These are phyloP conservation scores for Carex parvula DNA, from an alignment of 176 grass and related monocot species.

Conservation along the genomic window DNA sequence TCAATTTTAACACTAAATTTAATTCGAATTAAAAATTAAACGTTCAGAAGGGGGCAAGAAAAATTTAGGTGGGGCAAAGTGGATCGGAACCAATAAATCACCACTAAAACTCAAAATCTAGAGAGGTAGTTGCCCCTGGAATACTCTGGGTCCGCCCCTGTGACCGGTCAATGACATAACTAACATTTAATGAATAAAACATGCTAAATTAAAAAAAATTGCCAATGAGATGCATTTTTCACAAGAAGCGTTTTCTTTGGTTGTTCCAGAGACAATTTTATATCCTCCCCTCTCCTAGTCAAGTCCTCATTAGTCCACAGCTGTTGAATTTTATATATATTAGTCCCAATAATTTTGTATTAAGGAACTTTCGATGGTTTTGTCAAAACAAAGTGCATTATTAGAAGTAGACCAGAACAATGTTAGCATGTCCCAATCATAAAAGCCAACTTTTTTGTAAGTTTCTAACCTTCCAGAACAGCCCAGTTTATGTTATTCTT, in stretches of 20 bases:
- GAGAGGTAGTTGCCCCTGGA: too few relatives aligned
- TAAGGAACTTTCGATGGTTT: neutral
- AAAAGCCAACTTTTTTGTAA: neutral
- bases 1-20: too few relatives aligned
- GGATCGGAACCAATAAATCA: too few relatives aligned
- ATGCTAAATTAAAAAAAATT: neutral
- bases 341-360: neutral
- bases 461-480: slow-evolving; percentile 19
- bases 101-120: too few relatives aligned
- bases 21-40: too few relatives aligned
- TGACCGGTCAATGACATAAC: neutral
- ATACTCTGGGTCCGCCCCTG: neutral
- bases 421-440: slow-evolving; percentile 54
- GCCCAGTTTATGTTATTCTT: neutral
- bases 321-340: neutral
- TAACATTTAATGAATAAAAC: neutral
- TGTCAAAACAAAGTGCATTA: neutral
- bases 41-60: too few relatives aligned
- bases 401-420: slow-evolving; percentile 29
- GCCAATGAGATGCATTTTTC: neutral
- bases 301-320: neutral
- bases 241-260: neutral
- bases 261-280: neutral
- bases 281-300: neutral
- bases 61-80: too few relatives aligned